Conservation (phyloP, 495 filamentous ascomycete species). For the Peziza echinospora region DNA sequence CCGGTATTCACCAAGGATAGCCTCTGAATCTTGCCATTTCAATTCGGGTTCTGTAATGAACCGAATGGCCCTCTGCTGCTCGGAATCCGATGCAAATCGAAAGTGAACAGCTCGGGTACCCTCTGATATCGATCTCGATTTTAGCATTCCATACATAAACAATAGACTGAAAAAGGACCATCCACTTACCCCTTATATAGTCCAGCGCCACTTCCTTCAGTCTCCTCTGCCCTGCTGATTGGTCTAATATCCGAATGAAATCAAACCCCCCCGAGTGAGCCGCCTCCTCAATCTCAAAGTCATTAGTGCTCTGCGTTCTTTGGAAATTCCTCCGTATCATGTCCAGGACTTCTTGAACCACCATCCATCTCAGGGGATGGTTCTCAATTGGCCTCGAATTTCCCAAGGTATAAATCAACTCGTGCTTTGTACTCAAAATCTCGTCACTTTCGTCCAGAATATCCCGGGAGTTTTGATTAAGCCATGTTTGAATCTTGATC, state of each 20-base stretch:
- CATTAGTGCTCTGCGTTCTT: background rate
- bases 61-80: slow-evolving; percentile 17
- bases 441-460: slow-evolving; percentile 49
- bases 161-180: too few relatives aligned
- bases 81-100: slow-evolving; percentile 3
- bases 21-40: slow-evolving; percentile 20
- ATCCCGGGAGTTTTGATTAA: slow-evolving; percentile 26
- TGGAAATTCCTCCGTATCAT: background rate
- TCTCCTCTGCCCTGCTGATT: background rate
- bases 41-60: slow-evolving; percentile 23
- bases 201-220: background rate
- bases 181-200: background rate
- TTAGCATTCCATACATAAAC: background rate
- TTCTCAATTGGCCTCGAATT: slow-evolving; percentile 31
- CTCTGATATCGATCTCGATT: background rate
- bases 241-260: background rate
- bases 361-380: slow-evolving; percentile 36
- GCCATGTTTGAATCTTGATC: slow-evolving; percentile 23
- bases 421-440: slow-evolving; percentile 36
- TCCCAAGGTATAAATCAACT: slow-evolving; percentile 52
- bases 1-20: too few relatives aligned
- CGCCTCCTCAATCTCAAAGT: background rate
- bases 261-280: background rate
- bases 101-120: slow-evolving; percentile 1
- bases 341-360: slow-evolving; percentile 25